Evolutionary conservation across 768 basidiomycete genomes (phyloP).

Genomic region (Porphyrellus cyaneotinctus): DNA sequence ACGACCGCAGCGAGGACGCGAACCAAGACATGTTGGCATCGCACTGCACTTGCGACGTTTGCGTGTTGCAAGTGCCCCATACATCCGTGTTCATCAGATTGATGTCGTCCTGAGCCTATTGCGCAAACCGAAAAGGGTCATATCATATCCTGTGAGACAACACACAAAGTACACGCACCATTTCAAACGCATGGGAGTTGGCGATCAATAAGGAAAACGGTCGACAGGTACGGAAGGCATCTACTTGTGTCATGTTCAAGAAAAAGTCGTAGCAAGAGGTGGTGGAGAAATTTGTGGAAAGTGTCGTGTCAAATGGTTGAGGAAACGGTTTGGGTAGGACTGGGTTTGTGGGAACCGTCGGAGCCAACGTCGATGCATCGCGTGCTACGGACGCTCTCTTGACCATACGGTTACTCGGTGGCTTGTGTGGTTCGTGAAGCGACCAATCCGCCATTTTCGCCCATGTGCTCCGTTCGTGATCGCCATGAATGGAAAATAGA

Average conservation of each 20-base stretch:
- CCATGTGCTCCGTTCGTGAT: slow-evolving; percentile 31
- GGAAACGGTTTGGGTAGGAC: slow-evolving; percentile 72
- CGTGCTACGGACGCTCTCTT: slow-evolving; percentile 10
- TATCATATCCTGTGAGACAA: neutral
- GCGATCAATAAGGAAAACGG: slow-evolving; percentile 65
- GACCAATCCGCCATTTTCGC: slow-evolving; percentile 34
- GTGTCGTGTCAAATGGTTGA: slow-evolving; percentile 62
- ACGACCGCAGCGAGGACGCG: slow-evolving; percentile 41
- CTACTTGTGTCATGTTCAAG: slow-evolving; percentile 61
- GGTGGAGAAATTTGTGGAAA: slow-evolving; percentile 66
- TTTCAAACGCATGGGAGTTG: slow-evolving; percentile 49
- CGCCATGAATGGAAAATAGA: slow-evolving; percentile 29
- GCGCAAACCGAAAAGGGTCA: neutral
- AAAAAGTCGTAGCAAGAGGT: slow-evolving; percentile 67
- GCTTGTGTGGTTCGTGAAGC: slow-evolving; percentile 41
- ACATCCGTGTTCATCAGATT: slow-evolving; percentile 62
- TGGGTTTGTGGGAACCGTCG: slow-evolving; percentile 35
- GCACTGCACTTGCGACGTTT: slow-evolving; percentile 46
- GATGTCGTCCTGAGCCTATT: slow-evolving; percentile 62
- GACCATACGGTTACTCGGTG: neutral
- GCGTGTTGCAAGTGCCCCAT: slow-evolving; percentile 80
- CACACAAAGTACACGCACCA: slow-evolving; percentile 37
- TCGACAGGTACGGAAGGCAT: slow-evolving; percentile 67
- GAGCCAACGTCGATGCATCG: slow-evolving; percentile 13
- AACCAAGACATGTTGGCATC: slow-evolving; percentile 66